Conservation (phyloP, 148 eudicot genomes). For the Dysphania ambrosioides region DNA sequence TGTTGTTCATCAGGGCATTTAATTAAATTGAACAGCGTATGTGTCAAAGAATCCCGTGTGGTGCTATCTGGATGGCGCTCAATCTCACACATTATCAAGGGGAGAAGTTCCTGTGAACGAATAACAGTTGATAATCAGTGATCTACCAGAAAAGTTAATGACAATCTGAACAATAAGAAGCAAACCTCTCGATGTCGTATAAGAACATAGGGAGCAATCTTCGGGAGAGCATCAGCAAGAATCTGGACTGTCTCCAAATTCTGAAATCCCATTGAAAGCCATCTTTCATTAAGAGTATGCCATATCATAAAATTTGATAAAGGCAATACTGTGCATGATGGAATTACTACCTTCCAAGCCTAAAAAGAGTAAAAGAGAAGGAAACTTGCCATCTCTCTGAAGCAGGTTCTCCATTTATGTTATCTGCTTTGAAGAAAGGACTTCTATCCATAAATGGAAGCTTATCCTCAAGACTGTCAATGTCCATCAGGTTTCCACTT, state of each 20-base stretch:
- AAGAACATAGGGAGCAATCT: conserved; percentile 94
- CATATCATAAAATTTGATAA: background rate
- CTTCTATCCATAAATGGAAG: conserved; percentile 39
- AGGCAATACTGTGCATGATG: background rate
- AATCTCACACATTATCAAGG: conserved; percentile 98
- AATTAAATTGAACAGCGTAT: conserved; percentile 86
- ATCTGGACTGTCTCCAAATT: conserved; percentile 88
- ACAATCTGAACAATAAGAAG: conserved; percentile 10
- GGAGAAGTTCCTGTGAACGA: conserved; percentile 82
- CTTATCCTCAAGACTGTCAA: conserved; percentile 33
- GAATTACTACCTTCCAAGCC: background rate
- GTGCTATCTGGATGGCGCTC: conserved; percentile 95
- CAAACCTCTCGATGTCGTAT: conserved; percentile 95
- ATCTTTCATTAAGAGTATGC: conserved; percentile 15
- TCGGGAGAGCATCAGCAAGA: conserved; percentile 89
- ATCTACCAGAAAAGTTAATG: conserved; percentile 9
- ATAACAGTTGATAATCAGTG: conserved; percentile 15
- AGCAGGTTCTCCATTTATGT: conserved; percentile 36
- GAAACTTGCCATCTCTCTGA: conserved; percentile 53
- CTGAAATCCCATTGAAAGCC: conserved; percentile 36
- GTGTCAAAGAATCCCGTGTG: conserved; percentile 93
- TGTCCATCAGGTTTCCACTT: conserved; percentile 30
- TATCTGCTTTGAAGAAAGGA: conserved; percentile 37
- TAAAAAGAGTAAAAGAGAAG: conserved; percentile 9
- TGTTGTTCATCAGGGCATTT: conserved; percentile 99